Evolutionary conservation across 257 asterid species (phyloP).

Genomic region (Solanum acaule): DNA sequence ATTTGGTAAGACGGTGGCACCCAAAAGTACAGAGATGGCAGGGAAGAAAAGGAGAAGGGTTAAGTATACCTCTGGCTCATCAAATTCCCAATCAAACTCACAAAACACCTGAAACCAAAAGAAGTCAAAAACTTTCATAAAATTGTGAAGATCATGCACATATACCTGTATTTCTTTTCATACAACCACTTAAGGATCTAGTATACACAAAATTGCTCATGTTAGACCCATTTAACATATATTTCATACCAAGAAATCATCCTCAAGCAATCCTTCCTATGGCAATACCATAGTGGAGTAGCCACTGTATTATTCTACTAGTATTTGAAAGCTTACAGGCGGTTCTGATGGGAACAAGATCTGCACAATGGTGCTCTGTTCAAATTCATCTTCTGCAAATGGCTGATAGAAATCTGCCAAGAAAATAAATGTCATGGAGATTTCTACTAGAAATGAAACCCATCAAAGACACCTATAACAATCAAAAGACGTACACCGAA

Average conservation of each 20-base stretch:
- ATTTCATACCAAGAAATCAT: not conserved
- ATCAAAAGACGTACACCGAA: not conserved
- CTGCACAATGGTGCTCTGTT: conserved; percentile 58
- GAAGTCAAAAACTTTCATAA: not conserved
- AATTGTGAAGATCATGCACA: not conserved
- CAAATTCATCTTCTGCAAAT: conserved; percentile 62
- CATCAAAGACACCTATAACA: not conserved
- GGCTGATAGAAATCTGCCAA: conserved; percentile 81
- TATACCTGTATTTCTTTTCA: not conserved
- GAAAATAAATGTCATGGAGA: not conserved
- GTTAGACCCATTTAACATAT: not conserved
- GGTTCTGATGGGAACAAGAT: conserved; percentile 66
- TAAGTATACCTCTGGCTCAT: conserved; percentile 69
- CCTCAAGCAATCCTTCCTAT: not conserved
- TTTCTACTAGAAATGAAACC: not conserved
- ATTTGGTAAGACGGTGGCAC: not conserved
- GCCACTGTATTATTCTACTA: not conserved
- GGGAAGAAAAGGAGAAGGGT: not conserved
- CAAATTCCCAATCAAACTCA: conserved; percentile 89
- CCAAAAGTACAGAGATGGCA: not conserved
- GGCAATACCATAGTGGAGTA: not conserved
- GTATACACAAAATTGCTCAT: not conserved
- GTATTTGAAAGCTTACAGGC: conserved; percentile 41
- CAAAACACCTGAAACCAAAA: conserved; percentile 55
- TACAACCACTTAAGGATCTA: not conserved